A percentile compares a stretch with the other conserved stretches of the same genome.
Conservation (phyloP, 805 yeast genomes). For the Wickerhamiella dianesei region DNA sequence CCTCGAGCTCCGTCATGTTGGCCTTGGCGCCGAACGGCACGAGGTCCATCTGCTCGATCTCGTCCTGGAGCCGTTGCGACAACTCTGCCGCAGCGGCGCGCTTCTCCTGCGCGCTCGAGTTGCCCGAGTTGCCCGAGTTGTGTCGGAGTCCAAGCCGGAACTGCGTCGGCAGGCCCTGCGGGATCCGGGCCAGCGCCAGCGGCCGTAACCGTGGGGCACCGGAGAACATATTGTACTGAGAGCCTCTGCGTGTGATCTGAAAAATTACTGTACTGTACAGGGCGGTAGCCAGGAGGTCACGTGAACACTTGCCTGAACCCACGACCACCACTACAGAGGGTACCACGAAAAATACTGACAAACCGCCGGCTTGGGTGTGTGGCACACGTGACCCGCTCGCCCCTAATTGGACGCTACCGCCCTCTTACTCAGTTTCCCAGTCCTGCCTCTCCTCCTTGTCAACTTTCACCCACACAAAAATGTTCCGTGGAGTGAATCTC, state of each 20-base stretch:
- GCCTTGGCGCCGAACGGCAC: constrained; percentile 23
- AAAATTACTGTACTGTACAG: not conserved
- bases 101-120: not conserved
- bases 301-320: not conserved
- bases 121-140: too few relatives aligned
- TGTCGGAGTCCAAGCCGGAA: not conserved
- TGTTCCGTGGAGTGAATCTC: constrained; percentile 1
- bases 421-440: not conserved
- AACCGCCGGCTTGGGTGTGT: not conserved
- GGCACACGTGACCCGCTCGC: not conserved
- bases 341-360: not conserved
- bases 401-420: not conserved
- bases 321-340: too few relatives aligned
- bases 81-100: constrained; percentile 9
- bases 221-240: not conserved
- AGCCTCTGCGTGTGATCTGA: not conserved
- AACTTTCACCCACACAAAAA: not conserved
- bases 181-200: not conserved
- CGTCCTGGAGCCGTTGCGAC: constrained; percentile 14
- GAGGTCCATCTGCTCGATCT: constrained; percentile 25
- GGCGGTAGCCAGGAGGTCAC: not conserved
- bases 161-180: not conserved
- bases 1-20: constrained; percentile 60
- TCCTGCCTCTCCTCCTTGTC: not conserved
- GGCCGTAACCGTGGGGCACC: not conserved